Evolutionary conservation across 108 stramenopile species (phyloP).

Genomic region (Skeletonema marinoi): DNA sequence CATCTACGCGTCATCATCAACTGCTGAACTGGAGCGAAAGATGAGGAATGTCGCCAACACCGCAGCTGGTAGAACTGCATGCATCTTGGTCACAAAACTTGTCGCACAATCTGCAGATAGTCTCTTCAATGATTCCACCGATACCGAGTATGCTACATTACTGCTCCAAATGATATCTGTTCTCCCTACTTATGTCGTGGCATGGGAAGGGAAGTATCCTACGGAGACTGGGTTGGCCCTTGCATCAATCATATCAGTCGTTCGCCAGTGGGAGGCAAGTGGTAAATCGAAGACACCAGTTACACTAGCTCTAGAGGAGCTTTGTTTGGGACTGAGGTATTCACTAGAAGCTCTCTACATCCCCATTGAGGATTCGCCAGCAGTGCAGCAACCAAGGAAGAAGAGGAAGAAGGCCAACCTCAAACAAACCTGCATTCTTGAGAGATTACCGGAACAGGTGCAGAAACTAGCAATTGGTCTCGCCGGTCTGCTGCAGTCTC

Average conservation of each 20-base stretch:
- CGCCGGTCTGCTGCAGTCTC: constrained; percentile 49
- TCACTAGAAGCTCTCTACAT: constrained; percentile 21
- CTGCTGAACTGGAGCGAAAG: constrained; percentile 15
- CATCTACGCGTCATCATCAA: constrained; percentile 11
- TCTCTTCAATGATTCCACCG: constrained; percentile 2
- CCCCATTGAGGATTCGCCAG: not conserved
- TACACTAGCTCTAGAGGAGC: constrained; percentile 14
- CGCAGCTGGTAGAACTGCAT: constrained; percentile 31
- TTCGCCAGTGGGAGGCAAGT: constrained; percentile 24
- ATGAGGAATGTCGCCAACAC: constrained; percentile 21
- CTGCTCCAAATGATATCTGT: constrained; percentile 37
- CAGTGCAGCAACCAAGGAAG: constrained; percentile 1
- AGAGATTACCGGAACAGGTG: constrained; percentile 48
- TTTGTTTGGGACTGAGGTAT: constrained; percentile 28
- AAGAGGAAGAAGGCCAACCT: constrained; percentile 2
- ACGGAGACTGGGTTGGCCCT: constrained; percentile 36
- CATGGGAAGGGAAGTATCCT: constrained; percentile 39
- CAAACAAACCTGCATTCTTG: constrained; percentile 51
- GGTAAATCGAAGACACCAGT: not conserved
- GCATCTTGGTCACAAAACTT: constrained; percentile 28
- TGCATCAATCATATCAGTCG: constrained; percentile 29
- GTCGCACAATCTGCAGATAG: constrained; percentile 14
- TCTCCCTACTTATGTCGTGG: constrained; percentile 37
- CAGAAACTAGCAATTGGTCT: constrained; percentile 61
- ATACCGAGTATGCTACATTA: constrained; percentile 9